Evolutionary conservation across 305 asterid species (phyloP), one percentile per base, ranked within the genome.

Genomic region (Solanum aculeatissimum): DNA sequence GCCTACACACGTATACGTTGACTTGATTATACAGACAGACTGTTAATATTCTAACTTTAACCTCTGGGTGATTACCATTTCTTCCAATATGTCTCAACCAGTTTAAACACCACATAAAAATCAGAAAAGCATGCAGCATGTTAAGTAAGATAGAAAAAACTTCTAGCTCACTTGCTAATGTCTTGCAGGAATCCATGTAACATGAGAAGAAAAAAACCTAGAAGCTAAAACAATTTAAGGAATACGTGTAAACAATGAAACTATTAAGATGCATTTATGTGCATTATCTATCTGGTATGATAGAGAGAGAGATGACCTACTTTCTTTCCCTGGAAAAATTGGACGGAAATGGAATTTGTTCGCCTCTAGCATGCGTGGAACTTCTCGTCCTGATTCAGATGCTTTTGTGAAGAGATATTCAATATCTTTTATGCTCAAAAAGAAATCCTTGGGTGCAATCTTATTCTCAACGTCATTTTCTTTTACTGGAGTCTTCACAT

Each of bases 301-400:
- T 82, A 85, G 38, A 25, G 16, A 85, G 90, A 89, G 88, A 89
- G 88, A 84, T 80, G 69, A 7, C 83, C 25, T 92, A 97, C 99
- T 83, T 87, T 91, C 96, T 91, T 87, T 91, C 79, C 98, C 96
- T 2, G 94, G 91, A 54, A 75, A 82, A 84, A 97, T 95, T 51
- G 98, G 99, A 70, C 99, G 99, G 83, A 94, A 97, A 88, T 97
- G 96, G 72, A 97, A 92, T 85, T 95, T 97, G 85, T 97, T 97
- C 27, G 99, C 99, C 89, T 97, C 99, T 83, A 97, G 98, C 99
- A 95, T 97, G 88, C 97, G 92, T 7, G 98, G 98, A 80, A 97
- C 98, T 89, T 97, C 98, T 89, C 89, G 91, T 87, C 99, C 99
- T 35, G 99, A 91, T 81, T 92, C 99, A 83, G 98, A 97, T 69